These are phyloP conservation scores for Austroboletus niveus DNA, from an alignment of 1,284 basidiomycete genomes.

Conservation along the genomic window DNA sequence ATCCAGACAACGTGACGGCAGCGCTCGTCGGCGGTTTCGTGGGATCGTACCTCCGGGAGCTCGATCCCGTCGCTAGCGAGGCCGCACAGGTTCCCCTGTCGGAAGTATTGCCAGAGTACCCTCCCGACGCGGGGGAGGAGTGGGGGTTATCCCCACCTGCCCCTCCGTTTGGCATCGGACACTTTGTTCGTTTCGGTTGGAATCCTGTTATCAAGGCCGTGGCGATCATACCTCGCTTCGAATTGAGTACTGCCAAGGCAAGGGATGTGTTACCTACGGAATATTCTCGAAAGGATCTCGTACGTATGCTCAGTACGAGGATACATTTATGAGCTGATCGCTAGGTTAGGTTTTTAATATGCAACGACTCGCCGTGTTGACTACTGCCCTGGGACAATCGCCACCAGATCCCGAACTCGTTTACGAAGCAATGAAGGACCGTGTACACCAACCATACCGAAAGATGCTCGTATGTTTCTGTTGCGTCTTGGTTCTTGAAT, in stretches of 20 bases:
- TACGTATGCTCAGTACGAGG: conserved; percentile 41
- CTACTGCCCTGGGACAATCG: conserved; percentile 86
- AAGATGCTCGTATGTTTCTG: conserved; percentile 67
- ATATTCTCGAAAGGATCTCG: conserved; percentile 91
- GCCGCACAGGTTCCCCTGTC: conserved; percentile 91
- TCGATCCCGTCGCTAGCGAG: conserved; percentile 73
- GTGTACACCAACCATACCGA: conserved; percentile 96
- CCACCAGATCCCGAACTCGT: conserved; percentile 94
- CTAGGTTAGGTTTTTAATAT: conserved; percentile 90
- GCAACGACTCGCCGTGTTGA: conserved; percentile 96
- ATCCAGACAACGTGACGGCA: conserved; percentile 99
- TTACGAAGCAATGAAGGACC: conserved; percentile 99
- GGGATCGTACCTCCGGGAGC: conserved; percentile 93
- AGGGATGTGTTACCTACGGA: conserved; percentile 80
- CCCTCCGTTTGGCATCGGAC: conserved; percentile 90
- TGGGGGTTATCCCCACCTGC: conserved; percentile 90
- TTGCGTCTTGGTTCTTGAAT: not conserved
- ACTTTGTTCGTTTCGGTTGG: conserved; percentile 93
- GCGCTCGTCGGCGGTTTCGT: conserved; percentile 97
- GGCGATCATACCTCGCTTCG: conserved; percentile 94
- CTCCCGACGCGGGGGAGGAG: conserved; percentile 84
- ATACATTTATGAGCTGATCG: conserved; percentile 1
- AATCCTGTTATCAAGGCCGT: conserved; percentile 85
- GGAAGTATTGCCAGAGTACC: conserved; percentile 97
- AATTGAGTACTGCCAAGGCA: conserved; percentile 95